Evolutionary conservation across 176 grass and related monocot genomes (phyloP), one percentile per base, ranked within the genome.

Genomic region (Musa itinerans): DNA sequence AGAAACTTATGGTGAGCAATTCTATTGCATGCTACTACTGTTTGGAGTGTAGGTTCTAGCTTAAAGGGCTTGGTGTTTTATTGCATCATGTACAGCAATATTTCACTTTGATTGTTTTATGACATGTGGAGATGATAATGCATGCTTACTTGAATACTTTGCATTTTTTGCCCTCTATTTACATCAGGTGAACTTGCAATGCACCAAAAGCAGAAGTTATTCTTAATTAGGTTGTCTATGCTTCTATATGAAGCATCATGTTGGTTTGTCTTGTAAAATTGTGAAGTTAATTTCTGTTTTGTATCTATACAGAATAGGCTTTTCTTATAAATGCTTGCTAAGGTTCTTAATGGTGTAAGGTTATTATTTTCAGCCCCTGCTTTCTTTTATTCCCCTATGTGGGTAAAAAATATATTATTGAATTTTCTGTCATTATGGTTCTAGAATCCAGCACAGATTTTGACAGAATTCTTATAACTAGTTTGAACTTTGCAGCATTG

Each of bases 1-100:
- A 98, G 49, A 98, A 93, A 85, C 83, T 98, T 65, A 77, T 98
- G 94, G 94, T 98, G 82, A 82, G 88, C 50, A 86, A 75, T 76
- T 17, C 15, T 69, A 69, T 50, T 11, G 67, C 34, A n/a, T 69
- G 17, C 13, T 68, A 8, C 17, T 69, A 50, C 3, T 20, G n/a
- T 61, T 61, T 61, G 57, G 14, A 61, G 57, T n/a, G 2, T 61
- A 61, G 14, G 57, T 8, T 61, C 9, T n/a, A 61, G 21, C 2
- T n/a, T 21, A n/a, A 19, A 61, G 19, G 3, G 29, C 10, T 48
- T 48, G 15, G 17, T 23, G 0, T 11, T 10, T 48, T 21, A 20
- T 50, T 70, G 11, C 34, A 50, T 50, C 17, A 20, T 70, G 17
- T 70, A 51, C 50, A 3, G 14, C 7, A 13, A 15, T 68, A 70